These are phyloP conservation scores for Phaseolus coccineus DNA, from an alignment of 331 rosid genomes.

Conservation along the genomic window DNA sequence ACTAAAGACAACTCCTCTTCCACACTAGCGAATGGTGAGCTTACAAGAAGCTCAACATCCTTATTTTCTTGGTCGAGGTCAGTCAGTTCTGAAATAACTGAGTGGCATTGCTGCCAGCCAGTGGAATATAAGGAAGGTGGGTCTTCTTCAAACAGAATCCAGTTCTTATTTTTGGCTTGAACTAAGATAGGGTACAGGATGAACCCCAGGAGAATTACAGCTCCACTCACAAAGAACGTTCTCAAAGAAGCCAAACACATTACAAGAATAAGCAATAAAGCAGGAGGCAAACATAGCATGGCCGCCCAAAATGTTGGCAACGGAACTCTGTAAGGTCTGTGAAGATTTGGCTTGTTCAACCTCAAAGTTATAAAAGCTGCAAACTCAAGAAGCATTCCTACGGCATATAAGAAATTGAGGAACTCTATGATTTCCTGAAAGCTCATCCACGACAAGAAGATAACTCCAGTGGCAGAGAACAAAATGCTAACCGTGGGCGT, in stretches of 20 bases:
- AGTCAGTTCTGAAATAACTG: constrained; percentile 21
- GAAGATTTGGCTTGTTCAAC: constrained; percentile 72
- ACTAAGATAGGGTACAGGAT: constrained; percentile 61
- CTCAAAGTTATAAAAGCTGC: constrained; percentile 81
- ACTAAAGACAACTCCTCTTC: constrained; percentile 52
- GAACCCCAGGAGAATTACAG: constrained; percentile 61
- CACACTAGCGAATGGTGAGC: constrained; percentile 21
- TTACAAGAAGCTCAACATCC: constrained; percentile 59
- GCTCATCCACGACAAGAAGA: constrained; percentile 92
- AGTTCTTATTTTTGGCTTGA: constrained; percentile 61
- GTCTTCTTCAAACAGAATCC: constrained; percentile 58
- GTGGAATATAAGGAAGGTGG: constrained; percentile 42
- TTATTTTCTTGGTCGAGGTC: constrained; percentile 44
- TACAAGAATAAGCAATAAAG: constrained; percentile 75
- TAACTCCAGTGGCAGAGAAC: constrained; percentile 83
- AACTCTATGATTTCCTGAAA: constrained; percentile 89
- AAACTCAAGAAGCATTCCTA: constrained; percentile 89
- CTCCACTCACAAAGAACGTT: constrained; percentile 69
- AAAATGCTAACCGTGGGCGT: constrained; percentile 84
- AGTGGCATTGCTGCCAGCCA: constrained; percentile 46
- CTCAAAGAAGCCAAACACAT: constrained; percentile 80
- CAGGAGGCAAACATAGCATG: constrained; percentile 79
- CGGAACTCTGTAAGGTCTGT: constrained; percentile 85
- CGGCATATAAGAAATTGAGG: constrained; percentile 80
- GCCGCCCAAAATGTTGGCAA: constrained; percentile 67